Evolutionary conservation across 805 yeast species (phyloP).

Genomic region (Pichia kluyveri): DNA sequence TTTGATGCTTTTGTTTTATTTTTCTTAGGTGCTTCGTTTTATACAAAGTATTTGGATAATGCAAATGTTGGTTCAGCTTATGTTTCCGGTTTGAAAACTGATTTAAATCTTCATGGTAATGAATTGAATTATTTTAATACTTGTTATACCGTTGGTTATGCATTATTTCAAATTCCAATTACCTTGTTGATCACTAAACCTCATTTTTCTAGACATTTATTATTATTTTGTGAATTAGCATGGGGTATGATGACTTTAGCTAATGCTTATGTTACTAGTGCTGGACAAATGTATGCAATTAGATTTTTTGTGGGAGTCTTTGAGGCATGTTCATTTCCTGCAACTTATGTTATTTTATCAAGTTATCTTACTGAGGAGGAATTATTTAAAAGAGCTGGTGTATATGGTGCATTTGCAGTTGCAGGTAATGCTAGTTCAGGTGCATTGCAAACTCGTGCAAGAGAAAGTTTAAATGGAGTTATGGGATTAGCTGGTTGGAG

Average conservation of each 20-base stretch:
- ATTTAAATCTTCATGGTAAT: constrained; percentile 48
- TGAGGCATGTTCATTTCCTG: constrained; percentile 63
- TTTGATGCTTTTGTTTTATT: constrained; percentile 10
- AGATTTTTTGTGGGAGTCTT: constrained; percentile 61
- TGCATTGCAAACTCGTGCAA: constrained; percentile 36
- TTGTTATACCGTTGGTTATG: constrained; percentile 49
- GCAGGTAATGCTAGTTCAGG: constrained; percentile 52
- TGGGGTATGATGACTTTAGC: constrained; percentile 62
- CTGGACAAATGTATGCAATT: constrained; percentile 45
- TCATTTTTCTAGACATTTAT: constrained; percentile 39
- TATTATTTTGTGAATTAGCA: constrained; percentile 48
- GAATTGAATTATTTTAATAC: constrained; percentile 54
- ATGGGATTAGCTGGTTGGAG: constrained; percentile 38
- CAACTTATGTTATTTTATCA: constrained; percentile 49
- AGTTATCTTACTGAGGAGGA: constrained; percentile 50
- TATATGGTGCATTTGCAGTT: constrained; percentile 55
- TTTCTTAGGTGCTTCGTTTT: constrained; percentile 36
- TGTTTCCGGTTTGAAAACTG: constrained; percentile 55
- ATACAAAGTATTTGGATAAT: constrained; percentile 60
- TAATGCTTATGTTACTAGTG: constrained; percentile 39
- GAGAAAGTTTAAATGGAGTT: constrained; percentile 21
- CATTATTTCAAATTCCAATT: constrained; percentile 56
- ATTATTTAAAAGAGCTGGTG: constrained; percentile 51
- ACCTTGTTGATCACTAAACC: constrained; percentile 45
- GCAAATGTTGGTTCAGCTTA: constrained; percentile 58